phyloP scores from a whole-genome alignment of 306 rosid genomes.

The Quercus ilex region DNA sequence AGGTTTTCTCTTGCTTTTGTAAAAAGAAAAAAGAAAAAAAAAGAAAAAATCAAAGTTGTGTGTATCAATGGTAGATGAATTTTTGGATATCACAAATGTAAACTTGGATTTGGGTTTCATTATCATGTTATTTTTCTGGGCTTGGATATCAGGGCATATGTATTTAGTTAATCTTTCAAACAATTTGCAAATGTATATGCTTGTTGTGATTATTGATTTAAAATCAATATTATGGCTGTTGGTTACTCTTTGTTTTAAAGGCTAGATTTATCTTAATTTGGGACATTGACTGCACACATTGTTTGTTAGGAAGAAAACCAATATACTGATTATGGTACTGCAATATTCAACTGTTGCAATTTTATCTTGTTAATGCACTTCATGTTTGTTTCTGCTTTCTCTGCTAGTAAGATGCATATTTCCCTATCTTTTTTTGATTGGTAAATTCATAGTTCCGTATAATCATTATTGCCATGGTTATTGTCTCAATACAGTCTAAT shows the following conservation, averaged over 20 bases:
- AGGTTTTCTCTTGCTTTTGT: conserved; percentile 2
- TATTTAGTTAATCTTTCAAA: neutral
- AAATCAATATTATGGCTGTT: neutral
- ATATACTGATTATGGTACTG: neutral
- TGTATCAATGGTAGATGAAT: conserved; percentile 4
- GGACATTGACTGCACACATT: neutral
- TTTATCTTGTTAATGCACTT: neutral
- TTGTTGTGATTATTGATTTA: neutral
- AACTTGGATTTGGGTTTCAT: conserved; percentile 5
- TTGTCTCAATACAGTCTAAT: conserved; percentile 13
- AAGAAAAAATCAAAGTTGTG: neutral
- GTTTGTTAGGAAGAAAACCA: neutral
- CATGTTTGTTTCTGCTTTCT: neutral
- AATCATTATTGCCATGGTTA: neutral
- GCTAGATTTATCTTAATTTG: neutral
- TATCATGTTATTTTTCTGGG: neutral
- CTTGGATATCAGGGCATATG: too few species aligned
- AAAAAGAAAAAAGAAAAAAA: too few species aligned
- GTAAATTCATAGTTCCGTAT: too few species aligned
- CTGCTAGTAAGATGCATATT: neutral
- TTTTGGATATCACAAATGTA: neutral
- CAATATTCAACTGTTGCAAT: neutral
- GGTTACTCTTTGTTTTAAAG: neutral
- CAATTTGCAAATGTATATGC: neutral
- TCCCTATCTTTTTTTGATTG: too few species aligned